A percentile compares a stretch with the other conserved stretches of the same genome.
These are phyloP conservation scores for Mycena sp. DNA, from an alignment of 1,284 basidiomycete species.

Conservation along the genomic window DNA sequence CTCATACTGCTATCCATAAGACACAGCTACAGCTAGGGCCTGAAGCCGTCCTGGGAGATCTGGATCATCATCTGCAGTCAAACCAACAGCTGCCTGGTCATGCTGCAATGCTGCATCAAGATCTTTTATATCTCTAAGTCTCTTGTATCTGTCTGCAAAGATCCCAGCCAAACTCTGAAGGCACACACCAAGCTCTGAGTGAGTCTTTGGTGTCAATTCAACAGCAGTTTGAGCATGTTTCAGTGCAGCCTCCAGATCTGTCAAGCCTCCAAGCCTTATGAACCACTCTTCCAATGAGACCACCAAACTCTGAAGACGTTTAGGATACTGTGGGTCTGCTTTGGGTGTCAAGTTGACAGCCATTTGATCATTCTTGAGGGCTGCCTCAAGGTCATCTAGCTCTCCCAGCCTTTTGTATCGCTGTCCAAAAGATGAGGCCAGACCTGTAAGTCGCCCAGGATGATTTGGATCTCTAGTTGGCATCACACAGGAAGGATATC, in stretches of 20 bases:
- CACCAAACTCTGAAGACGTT: background rate
- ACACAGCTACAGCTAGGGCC: background rate
- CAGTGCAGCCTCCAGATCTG: background rate
- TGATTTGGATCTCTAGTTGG: no score
- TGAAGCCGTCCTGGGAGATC: background rate
- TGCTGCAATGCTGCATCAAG: conserved; percentile 27
- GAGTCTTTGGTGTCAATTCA: conserved; percentile 3
- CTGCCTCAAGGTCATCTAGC: background rate
- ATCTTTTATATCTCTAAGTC: conserved; percentile 22
- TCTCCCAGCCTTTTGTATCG: background rate
- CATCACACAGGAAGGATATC: no score
- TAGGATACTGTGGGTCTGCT: background rate
- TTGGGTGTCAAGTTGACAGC: background rate
- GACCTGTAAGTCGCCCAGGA: background rate
- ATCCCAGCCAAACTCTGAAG: conserved; percentile 12
- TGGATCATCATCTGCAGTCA: conserved; percentile 20
- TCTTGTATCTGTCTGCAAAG: conserved; percentile 17
- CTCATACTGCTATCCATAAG: background rate
- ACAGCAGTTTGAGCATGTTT: conserved; percentile 7
- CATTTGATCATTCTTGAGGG: background rate
- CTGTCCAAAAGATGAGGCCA: background rate
- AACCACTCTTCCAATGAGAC: background rate
- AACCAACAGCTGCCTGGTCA: conserved; percentile 14
- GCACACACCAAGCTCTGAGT: conserved; percentile 14
- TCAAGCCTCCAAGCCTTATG: no score